Evolutionary conservation across 148 eudicot species (phyloP), one percentile per base, ranked within the genome.

Genomic region (Fagopyrum homotropicum): DNA sequence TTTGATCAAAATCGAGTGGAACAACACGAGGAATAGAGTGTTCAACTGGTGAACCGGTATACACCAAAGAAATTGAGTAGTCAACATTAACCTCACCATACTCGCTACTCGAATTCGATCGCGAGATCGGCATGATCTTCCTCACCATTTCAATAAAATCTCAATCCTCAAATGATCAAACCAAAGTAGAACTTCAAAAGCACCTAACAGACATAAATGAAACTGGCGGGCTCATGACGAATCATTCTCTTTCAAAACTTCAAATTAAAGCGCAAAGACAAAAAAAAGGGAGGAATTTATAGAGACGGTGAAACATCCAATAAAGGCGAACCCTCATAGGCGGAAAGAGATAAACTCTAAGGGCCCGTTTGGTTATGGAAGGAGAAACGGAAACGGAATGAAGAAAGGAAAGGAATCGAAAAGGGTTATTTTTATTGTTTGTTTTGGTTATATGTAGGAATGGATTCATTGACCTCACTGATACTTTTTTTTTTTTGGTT

Each of bases 1-100:
- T 90, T 47, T 83, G 84, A 69, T 84, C 85, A 19, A 92, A 86
- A 80, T 89, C 82, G 75, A 95, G 88, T 2, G 99, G 99, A 50
- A 89, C 74, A 2, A 94, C 99, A 71, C 88, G 84, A 44, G 99
- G 99, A 76, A 95, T 86, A 45, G 82, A 86, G 30, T 71, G 81
- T 14, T 84, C 76, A 49, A 95, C 80, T 46, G 96, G 98, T 40
- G 99, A 97, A 26, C 99, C 99, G 75, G 85, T 72, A 70, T 95
- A 95, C 85, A 89, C 98, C 85, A 88, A 60, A 4, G 99, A 98
- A 81, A 90, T 85, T 15, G 90, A 86, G 79, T 83, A 91, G 56
- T 90, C 89, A 1, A 15, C 46, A 40, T 66, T 66, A n/a, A 66
- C 15, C 35, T 66, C 71, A 12, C 9, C 71, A 43, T 1, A 66